Percentiles rank a stretch among this genome's conserved stretches.
Conservation (phyloP, 257 asterid species). For the Gentiana macrophylla region DNA sequence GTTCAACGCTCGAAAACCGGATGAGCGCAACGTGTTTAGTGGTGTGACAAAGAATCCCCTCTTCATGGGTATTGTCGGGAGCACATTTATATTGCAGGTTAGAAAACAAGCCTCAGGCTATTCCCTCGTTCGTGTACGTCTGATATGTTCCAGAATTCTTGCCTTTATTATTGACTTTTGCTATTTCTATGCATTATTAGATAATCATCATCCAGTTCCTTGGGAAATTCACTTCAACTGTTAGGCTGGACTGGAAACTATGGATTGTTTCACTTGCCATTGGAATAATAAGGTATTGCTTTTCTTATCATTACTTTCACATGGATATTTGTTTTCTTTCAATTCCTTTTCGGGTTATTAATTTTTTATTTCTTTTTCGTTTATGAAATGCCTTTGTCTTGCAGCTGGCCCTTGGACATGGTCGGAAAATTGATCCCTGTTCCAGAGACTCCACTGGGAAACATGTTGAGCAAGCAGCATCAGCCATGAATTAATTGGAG, state of each 20-base stretch:
- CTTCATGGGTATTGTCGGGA: constrained; percentile 73
- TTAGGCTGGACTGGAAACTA: constrained; percentile 31
- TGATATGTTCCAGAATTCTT: constrained; percentile 2
- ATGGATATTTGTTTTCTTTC: not conserved
- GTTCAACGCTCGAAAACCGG: constrained; percentile 86
- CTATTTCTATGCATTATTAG: constrained; percentile 18
- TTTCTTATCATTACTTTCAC: not conserved
- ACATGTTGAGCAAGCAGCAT: constrained; percentile 63
- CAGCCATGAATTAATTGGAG: constrained; percentile 39
- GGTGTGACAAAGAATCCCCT: constrained; percentile 82
- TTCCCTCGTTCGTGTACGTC: not conserved
- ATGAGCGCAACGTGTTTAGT: constrained; percentile 55
- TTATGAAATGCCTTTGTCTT: constrained; percentile 8
- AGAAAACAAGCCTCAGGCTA: not conserved
- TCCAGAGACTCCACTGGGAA: constrained; percentile 77
- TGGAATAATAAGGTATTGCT: constrained; percentile 53
- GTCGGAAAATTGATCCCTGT: constrained; percentile 77
- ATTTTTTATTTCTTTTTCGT: not conserved
- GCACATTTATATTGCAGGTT: constrained; percentile 63
- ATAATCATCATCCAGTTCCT: constrained; percentile 67
- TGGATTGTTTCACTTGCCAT: constrained; percentile 66
- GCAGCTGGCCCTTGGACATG: constrained; percentile 93
- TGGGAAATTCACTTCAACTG: constrained; percentile 65
- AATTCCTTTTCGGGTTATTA: not conserved
- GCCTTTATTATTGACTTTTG: constrained; percentile 15